phyloP scores from a whole-genome alignment of 2,329 filamentous ascomycete genomes.

The Fusarium sp. region DNA sequence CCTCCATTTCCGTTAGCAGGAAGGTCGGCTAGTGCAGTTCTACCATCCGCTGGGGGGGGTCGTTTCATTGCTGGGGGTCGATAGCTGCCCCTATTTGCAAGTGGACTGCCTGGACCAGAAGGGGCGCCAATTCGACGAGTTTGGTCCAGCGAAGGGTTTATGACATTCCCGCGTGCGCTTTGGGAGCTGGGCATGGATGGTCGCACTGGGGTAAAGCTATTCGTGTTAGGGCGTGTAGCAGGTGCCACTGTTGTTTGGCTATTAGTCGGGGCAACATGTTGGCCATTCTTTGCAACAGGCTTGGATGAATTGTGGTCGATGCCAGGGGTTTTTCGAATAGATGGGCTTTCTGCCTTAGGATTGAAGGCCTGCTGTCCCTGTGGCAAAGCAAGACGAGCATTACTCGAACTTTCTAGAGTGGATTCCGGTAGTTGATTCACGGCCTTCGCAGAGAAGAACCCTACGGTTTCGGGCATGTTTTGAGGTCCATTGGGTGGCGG shows the following conservation, averaged over 20 bases:
- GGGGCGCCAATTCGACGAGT: conserved; percentile 69
- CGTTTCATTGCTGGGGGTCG: conserved; percentile 68
- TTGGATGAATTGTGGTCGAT: conserved; percentile 83
- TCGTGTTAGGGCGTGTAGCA: conserved; percentile 34
- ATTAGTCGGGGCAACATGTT: conserved; percentile 59
- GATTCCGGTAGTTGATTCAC: conserved; percentile 64
- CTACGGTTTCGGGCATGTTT: conserved; percentile 55
- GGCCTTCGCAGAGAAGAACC: conserved; percentile 77
- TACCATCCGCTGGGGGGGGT: conserved; percentile 50
- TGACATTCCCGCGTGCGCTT: conserved; percentile 51
- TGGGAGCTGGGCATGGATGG: conserved; percentile 42
- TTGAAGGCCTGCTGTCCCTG: conserved; percentile 70
- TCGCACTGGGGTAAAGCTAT: conserved; percentile 46
- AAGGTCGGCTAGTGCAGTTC: conserved; percentile 62
- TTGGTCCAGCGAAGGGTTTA: conserved; percentile 64
- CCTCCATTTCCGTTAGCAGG: conserved; percentile 53
- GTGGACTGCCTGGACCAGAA: conserved; percentile 61
- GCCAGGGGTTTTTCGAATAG: conserved; percentile 87
- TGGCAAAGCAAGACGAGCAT: conserved; percentile 53
- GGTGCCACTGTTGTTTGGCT: conserved; percentile 39
- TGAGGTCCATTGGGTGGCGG: conserved; percentile 43
- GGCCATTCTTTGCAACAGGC: conserved; percentile 69
- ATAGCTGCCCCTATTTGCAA: conserved; percentile 67
- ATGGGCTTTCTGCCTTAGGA: conserved; percentile 80
- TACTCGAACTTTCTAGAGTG: conserved; percentile 50